Percentiles rank a stretch among this genome's conserved stretches.
phyloP scores from a whole-genome alignment of 1,284 basidiomycete genomes.

The Bjerkandera adusta region DNA sequence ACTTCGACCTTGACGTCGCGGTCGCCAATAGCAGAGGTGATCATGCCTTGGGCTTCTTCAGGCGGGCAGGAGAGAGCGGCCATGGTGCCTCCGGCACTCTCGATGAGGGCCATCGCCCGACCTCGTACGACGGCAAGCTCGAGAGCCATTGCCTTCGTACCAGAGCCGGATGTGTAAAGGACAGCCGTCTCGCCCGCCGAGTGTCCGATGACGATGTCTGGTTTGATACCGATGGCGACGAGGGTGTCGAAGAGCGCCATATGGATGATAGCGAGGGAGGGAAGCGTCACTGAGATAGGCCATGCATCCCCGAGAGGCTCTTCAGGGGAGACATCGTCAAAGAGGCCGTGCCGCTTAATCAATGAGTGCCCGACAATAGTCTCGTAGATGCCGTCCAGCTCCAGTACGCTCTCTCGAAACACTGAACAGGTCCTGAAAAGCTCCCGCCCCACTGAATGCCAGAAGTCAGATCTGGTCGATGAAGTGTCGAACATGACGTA shows the following conservation, averaged over 20 bases:
- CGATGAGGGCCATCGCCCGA: constrained; percentile 31
- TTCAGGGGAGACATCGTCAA: constrained; percentile 18
- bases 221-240: constrained; percentile 30
- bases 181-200: constrained; percentile 42
- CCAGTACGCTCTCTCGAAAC: constrained; percentile 35
- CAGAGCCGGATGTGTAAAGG: constrained; percentile 42
- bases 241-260: constrained; percentile 43
- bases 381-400: constrained; percentile 33
- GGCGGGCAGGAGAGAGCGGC: constrained; percentile 38
- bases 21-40: constrained; percentile 17
- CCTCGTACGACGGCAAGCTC: constrained; percentile 39
- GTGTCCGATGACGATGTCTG: constrained; percentile 39
- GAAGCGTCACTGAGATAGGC: constrained; percentile 37
- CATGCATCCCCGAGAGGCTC: constrained; percentile 30
- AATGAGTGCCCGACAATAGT: constrained; percentile 32
- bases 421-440: constrained; percentile 32
- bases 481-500: too few species aligned
- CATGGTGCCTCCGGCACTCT: constrained; percentile 37
- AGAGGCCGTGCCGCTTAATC: constrained; percentile 31
- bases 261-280: constrained; percentile 41
- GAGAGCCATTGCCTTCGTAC: constrained; percentile 36
- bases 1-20: constrained; percentile 29
- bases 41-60: constrained; percentile 23
- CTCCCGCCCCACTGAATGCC: constrained; percentile 40
- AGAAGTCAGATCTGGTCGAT: too few species aligned